Conservation (phyloP, 2,329 filamentous ascomycete genomes). For the Phoma sp. region DNA sequence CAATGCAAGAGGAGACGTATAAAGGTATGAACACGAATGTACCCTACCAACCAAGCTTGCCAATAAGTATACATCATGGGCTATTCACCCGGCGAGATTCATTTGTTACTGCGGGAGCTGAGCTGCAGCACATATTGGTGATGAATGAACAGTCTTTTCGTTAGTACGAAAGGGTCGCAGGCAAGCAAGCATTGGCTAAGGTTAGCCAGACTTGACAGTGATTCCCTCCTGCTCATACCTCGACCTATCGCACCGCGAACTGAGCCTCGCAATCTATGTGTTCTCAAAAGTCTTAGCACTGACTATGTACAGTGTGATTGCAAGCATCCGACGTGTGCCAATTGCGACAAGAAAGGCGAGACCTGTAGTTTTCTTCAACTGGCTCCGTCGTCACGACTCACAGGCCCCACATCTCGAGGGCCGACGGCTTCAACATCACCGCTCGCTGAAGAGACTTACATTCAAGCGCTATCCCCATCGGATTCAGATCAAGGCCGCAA, state of each 20-base stretch:
- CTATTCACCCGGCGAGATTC: too few relatives aligned
- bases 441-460: constrained; percentile 5
- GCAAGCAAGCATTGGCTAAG: too few relatives aligned
- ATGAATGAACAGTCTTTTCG: background rate
- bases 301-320: constrained; percentile 39
- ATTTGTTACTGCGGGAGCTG: too few relatives aligned
- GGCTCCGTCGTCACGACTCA: constrained; percentile 39
- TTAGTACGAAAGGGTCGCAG: background rate
- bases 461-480: constrained; percentile 14
- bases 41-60: background rate
- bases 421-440: constrained; percentile 18
- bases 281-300: constrained; percentile 11
- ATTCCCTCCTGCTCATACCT: too few relatives aligned
- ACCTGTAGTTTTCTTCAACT: constrained; percentile 43
- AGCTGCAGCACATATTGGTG: too few relatives aligned
- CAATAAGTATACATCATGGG: too few relatives aligned
- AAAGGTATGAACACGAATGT: constrained; percentile 28
- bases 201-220: too few relatives aligned
- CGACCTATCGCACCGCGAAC: too few relatives aligned
- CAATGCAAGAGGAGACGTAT: constrained; percentile 46
- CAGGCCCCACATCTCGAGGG: constrained; percentile 7
- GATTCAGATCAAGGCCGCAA: background rate
- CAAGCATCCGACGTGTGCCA: constrained; percentile 40
- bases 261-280: background rate
- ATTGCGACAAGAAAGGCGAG: constrained; percentile 41